Base-by-base conservation (phyloP, 768 basidiomycete genomes). In the Favolaschia claudopus region DNA sequence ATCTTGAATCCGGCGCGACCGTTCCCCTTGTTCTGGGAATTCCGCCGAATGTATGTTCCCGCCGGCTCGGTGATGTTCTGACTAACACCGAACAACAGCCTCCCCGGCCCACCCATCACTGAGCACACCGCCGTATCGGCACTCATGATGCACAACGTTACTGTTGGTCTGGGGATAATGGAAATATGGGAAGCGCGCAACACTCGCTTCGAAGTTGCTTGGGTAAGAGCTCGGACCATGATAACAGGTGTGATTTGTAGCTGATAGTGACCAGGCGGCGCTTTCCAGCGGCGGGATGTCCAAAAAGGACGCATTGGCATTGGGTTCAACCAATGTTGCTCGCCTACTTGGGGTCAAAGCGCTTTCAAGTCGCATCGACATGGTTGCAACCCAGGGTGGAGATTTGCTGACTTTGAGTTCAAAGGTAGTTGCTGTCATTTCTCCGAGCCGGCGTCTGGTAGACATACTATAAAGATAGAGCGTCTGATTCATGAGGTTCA, bases 191-290 rank as follows among this genome's bases (percentile, higher is more conserved):
- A 82, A 25, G 88, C 90, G 7, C 84, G 91, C 24, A 93, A 89
- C 68, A 80, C 89, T 10, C 84, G 89, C 15, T 91, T 94, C 63
- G 93, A 96, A 62, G 74, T 86, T 28, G 91, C 85, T 38, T 96
- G 95, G 94, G 91, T 89, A 60, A 65, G 85, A n/a, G n/a, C n/a
- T n/a, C n/a, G n/a, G n/a, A n/a, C n/a, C n/a, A n/a, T n/a, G n/a
- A n/a, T n/a, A n/a, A n/a, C n/a, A n/a, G n/a, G n/a, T n/a, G n/a
- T n/a, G n/a, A n/a, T n/a, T n/a, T n/a, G n/a, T n/a, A n/a, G 55
- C 62, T 6, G 67, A 69, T n/a, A 69, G 67, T 12, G 71, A 69
- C 12, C 65, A 74, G 22, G 75, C 76, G 29, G 31, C 40, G 5
- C 10, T 50, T 14, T 17, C 38, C 19, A 33, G 28, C 19, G 47